Conservation (phyloP, 2,329 filamentous ascomycete species). For the Neofusicoccum sp. region DNA sequence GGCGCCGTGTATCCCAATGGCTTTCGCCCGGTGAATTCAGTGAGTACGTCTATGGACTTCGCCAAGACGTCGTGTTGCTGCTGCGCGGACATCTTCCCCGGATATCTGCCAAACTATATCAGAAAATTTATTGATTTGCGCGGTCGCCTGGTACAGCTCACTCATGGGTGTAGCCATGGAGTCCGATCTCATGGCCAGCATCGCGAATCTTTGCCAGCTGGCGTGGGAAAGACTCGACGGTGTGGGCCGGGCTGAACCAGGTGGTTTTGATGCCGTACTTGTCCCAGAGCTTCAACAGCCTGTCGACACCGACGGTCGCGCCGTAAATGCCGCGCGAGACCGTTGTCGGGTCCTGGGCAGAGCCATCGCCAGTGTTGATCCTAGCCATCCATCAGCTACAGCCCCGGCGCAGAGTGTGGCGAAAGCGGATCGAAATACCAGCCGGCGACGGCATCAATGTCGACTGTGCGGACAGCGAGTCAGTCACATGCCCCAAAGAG, state of each 20-base stretch:
- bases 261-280: conserved; percentile 44
- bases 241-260: conserved; percentile 44
- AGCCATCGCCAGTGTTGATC: conserved; percentile 43
- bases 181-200: conserved; percentile 43
- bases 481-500: neutral
- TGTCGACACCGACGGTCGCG: conserved; percentile 40
- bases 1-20: conserved; percentile 47
- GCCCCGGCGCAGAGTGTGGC: neutral
- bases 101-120: neutral
- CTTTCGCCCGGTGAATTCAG: conserved; percentile 39
- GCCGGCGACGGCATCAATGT: conserved; percentile 41
- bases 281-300: conserved; percentile 41
- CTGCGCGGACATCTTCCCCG: neutral
- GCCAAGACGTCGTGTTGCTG: conserved; percentile 41
- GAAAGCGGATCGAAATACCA: conserved; percentile 25
- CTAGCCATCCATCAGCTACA: conserved; percentile 18
- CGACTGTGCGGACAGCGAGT: conserved; percentile 23
- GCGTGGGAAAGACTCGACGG: conserved; percentile 49
- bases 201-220: conserved; percentile 47
- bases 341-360: conserved; percentile 39
- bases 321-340: conserved; percentile 42
- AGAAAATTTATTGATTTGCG: conserved; percentile 20
- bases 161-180: conserved; percentile 44
- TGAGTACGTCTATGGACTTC: conserved; percentile 40
- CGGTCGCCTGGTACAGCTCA: conserved; percentile 25